phyloP scores from a whole-genome alignment of 495 filamentous ascomycete genomes.

The Parmelia sp. region DNA sequence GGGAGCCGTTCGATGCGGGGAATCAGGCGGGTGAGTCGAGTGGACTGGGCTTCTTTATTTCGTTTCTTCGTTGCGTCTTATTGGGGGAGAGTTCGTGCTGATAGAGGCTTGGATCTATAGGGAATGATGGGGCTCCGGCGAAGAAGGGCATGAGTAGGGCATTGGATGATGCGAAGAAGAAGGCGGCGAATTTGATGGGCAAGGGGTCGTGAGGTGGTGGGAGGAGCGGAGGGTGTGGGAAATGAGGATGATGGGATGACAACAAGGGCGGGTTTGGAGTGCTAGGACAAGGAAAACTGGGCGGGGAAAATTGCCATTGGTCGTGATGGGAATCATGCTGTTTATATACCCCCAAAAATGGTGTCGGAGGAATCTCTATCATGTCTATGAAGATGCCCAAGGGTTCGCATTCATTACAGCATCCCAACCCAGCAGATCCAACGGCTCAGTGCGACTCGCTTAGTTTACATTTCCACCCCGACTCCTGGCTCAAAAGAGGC shows the following conservation, averaged over 20 bases:
- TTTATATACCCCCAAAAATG: not conserved
- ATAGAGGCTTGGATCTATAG: not conserved
- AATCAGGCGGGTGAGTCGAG: constrained; percentile 19
- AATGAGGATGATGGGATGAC: not conserved
- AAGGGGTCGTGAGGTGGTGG: not conserved
- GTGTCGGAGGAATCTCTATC: not conserved
- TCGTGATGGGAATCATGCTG: not conserved
- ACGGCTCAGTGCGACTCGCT: constrained; percentile 37
- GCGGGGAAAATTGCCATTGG: no score
- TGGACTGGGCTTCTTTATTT: no score
- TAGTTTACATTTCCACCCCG: constrained; percentile 71
- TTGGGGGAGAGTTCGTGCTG: not conserved
- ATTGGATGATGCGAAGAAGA: constrained; percentile 8
- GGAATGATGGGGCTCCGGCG: constrained; percentile 11
- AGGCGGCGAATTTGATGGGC: not conserved
- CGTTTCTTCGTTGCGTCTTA: no score
- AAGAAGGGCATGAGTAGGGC: constrained; percentile 9
- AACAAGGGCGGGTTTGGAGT: not conserved
- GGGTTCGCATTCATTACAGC: not conserved
- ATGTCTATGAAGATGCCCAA: not conserved
- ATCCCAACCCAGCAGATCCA: not conserved
- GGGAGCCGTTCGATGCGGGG: constrained; percentile 20
- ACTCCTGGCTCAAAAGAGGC: constrained; percentile 63
- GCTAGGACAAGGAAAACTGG: not conserved
- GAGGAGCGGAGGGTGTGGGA: not conserved